These are phyloP conservation scores for Pseudogymnoascus sp. DNA, from an alignment of 2,329 filamentous ascomycete genomes.

Conservation along the genomic window DNA sequence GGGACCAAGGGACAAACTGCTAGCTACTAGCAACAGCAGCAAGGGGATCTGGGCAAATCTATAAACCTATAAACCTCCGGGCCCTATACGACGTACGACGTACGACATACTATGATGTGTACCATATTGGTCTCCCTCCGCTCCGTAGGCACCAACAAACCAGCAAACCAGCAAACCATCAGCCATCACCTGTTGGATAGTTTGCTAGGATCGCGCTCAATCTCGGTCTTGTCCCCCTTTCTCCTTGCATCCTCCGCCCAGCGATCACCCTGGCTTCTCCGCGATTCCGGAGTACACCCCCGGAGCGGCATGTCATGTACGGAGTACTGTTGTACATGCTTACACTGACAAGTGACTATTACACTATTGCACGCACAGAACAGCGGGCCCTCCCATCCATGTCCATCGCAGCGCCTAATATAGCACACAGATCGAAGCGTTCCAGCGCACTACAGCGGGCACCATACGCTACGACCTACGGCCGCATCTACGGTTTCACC, in stretches of 20 bases:
- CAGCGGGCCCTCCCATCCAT: slow-evolving; percentile 2
- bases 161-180: too few species aligned
- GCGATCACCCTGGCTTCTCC: background rate
- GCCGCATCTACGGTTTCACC: background rate
- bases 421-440: background rate
- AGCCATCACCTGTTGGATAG: background rate
- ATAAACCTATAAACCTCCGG: slow-evolving; percentile 5
- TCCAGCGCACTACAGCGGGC: background rate
- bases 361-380: background rate
- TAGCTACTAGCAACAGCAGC: background rate
- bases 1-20: background rate
- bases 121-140: too few species aligned
- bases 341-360: background rate
- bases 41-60: background rate
- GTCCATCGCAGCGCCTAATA: background rate
- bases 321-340: too few species aligned
- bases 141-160: too few species aligned
- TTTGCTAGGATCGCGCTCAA: background rate
- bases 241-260: background rate
- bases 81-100: background rate
- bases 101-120: background rate
- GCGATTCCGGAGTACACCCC: background rate
- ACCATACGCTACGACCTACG: background rate
- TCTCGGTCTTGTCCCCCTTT: background rate
- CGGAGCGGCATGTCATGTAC: too few species aligned